phyloP scores from a whole-genome alignment of 139 green algal species.

The Coelastrella sp. region DNA sequence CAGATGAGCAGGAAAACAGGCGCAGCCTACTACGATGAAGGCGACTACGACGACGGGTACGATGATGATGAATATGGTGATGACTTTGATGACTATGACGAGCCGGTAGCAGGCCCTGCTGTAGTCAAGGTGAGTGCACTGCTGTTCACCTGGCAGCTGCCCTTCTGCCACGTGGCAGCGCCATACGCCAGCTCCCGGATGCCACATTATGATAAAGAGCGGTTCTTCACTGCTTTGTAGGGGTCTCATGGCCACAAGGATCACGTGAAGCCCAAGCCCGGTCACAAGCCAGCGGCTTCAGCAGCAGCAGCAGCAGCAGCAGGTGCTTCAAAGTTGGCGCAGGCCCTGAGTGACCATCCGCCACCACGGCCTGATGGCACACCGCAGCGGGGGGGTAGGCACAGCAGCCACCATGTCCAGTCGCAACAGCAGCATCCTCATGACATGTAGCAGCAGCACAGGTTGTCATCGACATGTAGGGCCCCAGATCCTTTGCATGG shows the following conservation, averaged over 20 bases:
- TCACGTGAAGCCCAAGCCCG: slow-evolving; percentile 28
- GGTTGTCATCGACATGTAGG: not conserved
- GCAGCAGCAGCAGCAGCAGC: slow-evolving; percentile 54
- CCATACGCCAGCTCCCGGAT: not conserved
- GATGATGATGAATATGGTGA: slow-evolving; percentile 71
- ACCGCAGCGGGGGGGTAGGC: slow-evolving; percentile 70
- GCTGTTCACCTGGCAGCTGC: not conserved
- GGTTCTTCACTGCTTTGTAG: not conserved
- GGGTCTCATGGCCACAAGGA: slow-evolving; percentile 38
- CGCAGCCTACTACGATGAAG: slow-evolving; percentile 64
- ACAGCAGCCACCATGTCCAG: not conserved
- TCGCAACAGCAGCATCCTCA: not conserved
- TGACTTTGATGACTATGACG: slow-evolving; percentile 59
- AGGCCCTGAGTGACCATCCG: slow-evolving; percentile 67
- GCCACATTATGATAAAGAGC: not conserved
- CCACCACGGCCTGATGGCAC: slow-evolving; percentile 60
- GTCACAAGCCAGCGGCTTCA: slow-evolving; percentile 4
- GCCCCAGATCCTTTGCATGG: no score
- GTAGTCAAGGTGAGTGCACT: slow-evolving; percentile 16
- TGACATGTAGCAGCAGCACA: not conserved
- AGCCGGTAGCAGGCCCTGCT: slow-evolving; percentile 11
- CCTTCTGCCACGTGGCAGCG: not conserved
- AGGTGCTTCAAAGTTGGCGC: slow-evolving; percentile 83
- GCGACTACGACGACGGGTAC: slow-evolving; percentile 75
- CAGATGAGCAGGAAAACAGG: not conserved